Evolutionary conservation across 257 asterid species (phyloP), one percentile per base, ranked within the genome.

Genomic region (Solanum sparsipilum): DNA sequence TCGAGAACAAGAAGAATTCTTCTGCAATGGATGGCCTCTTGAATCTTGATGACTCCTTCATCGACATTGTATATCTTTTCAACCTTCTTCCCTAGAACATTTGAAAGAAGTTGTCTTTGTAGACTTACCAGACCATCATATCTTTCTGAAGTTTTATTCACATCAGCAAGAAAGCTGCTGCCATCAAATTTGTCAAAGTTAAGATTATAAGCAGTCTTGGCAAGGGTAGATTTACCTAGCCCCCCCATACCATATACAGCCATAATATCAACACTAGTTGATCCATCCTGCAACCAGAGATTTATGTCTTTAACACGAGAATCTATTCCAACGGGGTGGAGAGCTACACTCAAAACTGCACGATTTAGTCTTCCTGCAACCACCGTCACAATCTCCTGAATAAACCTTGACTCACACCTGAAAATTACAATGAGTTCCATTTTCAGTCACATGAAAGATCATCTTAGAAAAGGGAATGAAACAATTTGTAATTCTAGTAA

Each of bases 351-450:
- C 6, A 46, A 29, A 31, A 35, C 60, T 29, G 83, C 1, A 3
- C 63, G 90, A n/a, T 84, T 60, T 25, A 85, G 82, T 63, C 52
- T 85, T 44, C 76, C 13, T 48, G 70, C 88, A 13, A 86, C 46
- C 73, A 76, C 87, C 72, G 79, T 65, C 12, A 89, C 89, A 27
- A 89, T 81, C 36, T 86, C 83, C 44, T 81, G 63, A 41, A 89
- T 89, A 35, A 86, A 89, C 83, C 31, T 89, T 27, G 89, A 76
- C 71, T 89, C 82, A 11, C 82, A 68, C 87, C 89, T 87, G 48
- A 58, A 88, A 52, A 85, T 84, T 84, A 73, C 9, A 9, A 35
- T 21, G 29, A 35, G 10, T 35, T 73, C 48, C 48, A 73, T 35
- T 73, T 35, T 35, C 29, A 73, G 48, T 35, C 82, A 35, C 82